A percentile compares a stretch with the other conserved stretches of the same genome.
phyloP scores from a whole-genome alignment of 345 rosid species.

The Salix brachista region DNA sequence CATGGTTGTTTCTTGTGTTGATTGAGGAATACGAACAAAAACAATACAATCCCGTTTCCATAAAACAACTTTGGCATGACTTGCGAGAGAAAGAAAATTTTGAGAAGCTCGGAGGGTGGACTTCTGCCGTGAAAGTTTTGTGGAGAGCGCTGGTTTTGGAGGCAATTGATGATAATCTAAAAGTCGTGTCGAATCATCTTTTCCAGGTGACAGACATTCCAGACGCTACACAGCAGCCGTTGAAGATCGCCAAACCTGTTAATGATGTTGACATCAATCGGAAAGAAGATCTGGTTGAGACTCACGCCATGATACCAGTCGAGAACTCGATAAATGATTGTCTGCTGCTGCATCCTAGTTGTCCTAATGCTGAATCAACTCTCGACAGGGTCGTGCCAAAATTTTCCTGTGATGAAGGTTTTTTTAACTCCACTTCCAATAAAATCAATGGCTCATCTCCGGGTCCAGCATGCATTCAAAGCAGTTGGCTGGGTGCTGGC shows the following conservation, averaged over 20 bases:
- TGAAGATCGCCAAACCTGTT: slow-evolving; percentile 14
- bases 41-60: slow-evolving; percentile 47
- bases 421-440: slow-evolving; percentile 18
- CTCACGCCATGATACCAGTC: neutral
- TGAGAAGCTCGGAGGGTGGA: slow-evolving; percentile 50
- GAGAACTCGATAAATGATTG: neutral
- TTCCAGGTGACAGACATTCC: slow-evolving; percentile 17
- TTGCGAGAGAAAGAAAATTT: slow-evolving; percentile 44
- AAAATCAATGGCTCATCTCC: neutral
- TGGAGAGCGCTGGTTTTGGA: slow-evolving; percentile 47
- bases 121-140: slow-evolving; percentile 31
- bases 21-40: slow-evolving; percentile 39
- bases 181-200: slow-evolving; percentile 27
- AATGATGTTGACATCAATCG: neutral
- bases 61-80: slow-evolving; percentile 76
- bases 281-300: slow-evolving; percentile 10
- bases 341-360: neutral
- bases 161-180: slow-evolving; percentile 45
- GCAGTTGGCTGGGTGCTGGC: slow-evolving; percentile 41
- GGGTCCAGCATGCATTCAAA: slow-evolving; percentile 4
- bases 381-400: slow-evolving; percentile 20
- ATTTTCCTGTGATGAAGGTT: slow-evolving; percentile 15
- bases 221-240: neutral
- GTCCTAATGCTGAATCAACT: neutral
- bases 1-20: slow-evolving; percentile 64